Conservation (phyloP, 1,284 basidiomycete species). For the Ceratobasidium sp. region DNA sequence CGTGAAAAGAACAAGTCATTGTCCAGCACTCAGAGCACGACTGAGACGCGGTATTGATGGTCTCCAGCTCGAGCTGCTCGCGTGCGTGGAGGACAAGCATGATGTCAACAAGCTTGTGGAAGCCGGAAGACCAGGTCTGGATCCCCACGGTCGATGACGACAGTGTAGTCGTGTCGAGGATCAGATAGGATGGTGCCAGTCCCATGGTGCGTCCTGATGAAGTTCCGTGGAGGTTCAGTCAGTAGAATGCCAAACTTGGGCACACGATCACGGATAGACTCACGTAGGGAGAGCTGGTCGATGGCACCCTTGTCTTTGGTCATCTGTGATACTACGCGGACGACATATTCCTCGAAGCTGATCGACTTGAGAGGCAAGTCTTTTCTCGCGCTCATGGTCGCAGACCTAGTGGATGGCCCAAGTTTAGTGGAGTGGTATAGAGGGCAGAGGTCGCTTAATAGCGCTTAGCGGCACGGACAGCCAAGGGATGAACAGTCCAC, state of each 20-base stretch:
- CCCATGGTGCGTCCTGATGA: slow-evolving; percentile 57
- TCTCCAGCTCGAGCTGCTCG: slow-evolving; percentile 76
- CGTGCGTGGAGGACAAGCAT: slow-evolving; percentile 74
- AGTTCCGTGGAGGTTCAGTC: background rate
- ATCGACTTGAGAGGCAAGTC: slow-evolving; percentile 57
- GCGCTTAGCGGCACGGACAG: slow-evolving; percentile 20
- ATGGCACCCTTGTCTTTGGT: slow-evolving; percentile 64
- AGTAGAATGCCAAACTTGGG: background rate
- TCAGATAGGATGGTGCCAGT: slow-evolving; percentile 78
- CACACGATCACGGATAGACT: slow-evolving; percentile 56
- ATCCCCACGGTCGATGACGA: slow-evolving; percentile 64
- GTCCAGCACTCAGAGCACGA: slow-evolving; percentile 88
- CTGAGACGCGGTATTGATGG: slow-evolving; percentile 75
- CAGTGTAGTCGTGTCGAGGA: slow-evolving; percentile 78
- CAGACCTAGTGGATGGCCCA: background rate
- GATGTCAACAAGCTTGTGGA: slow-evolving; percentile 76
- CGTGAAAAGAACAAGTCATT: slow-evolving; percentile 74
- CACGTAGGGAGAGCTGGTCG: slow-evolving; percentile 73
- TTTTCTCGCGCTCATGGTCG: slow-evolving; percentile 22
- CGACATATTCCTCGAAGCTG: slow-evolving; percentile 71
- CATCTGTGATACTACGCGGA: slow-evolving; percentile 67
- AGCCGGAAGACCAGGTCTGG: slow-evolving; percentile 72
- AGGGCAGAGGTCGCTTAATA: slow-evolving; percentile 11
- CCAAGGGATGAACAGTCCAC: slow-evolving; percentile 23
- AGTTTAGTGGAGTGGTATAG: slow-evolving; percentile 51